Conservation (phyloP, 495 filamentous ascomycete genomes). For the Penicillium coprophilum region DNA sequence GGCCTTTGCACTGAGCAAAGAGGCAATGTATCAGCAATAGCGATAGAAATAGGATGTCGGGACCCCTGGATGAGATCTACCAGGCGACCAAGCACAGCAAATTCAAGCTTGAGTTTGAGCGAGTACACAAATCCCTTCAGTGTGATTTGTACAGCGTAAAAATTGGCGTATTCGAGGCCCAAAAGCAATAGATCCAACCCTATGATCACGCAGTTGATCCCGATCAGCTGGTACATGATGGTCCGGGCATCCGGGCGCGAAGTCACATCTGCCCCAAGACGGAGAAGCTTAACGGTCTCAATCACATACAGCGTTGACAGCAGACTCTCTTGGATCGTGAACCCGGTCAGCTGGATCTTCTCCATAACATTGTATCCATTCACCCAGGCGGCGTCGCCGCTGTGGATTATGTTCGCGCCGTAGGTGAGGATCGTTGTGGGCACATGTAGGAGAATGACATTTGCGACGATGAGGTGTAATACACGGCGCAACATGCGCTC, state of each 20-base stretch:
- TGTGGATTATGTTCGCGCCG: slow-evolving; percentile 42
- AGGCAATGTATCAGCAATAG: slow-evolving; percentile 30
- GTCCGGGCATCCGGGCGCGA: slow-evolving; percentile 36
- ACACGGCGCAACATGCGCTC: slow-evolving; percentile 43
- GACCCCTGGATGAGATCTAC: slow-evolving; percentile 41
- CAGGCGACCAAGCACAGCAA: slow-evolving; percentile 57
- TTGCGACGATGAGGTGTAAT: slow-evolving; percentile 43
- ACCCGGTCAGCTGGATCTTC: slow-evolving; percentile 55
- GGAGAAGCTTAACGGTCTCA: slow-evolving; percentile 52
- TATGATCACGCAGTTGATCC: slow-evolving; percentile 55
- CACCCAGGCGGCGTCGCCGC: slow-evolving; percentile 33
- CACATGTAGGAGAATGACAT: slow-evolving; percentile 48
- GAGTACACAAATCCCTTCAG: slow-evolving; percentile 61
- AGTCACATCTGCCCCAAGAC: slow-evolving; percentile 39
- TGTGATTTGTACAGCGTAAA: slow-evolving; percentile 56
- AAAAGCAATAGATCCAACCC: slow-evolving; percentile 51
- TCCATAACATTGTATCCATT: slow-evolving; percentile 54
- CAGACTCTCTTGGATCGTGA: slow-evolving; percentile 57
- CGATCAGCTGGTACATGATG: slow-evolving; percentile 54
- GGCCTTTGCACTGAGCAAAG: slow-evolving; percentile 23
- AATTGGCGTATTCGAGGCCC: slow-evolving; percentile 48
- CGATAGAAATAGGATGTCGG: slow-evolving; percentile 28
- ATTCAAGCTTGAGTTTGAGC: slow-evolving; percentile 65
- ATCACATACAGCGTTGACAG: slow-evolving; percentile 59
- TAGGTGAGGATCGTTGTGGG: slow-evolving; percentile 53